Base-by-base conservation (phyloP, 176 grass and related monocot species). In the Alloteropsis semialata region DNA sequence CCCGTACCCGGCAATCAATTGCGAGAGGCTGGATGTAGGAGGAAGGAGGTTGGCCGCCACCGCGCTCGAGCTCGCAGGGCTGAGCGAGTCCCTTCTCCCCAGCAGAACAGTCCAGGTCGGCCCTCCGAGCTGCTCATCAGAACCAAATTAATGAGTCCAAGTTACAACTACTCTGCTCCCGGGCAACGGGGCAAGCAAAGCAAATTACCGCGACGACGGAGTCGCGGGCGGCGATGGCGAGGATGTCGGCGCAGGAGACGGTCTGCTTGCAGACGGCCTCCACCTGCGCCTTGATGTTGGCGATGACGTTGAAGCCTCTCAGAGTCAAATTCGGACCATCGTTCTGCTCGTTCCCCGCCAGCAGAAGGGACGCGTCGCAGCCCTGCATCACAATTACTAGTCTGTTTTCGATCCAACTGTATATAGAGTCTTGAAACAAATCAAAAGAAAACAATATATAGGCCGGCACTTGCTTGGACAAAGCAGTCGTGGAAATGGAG, bases 221-320 rank as follows among this genome's bases (percentile, higher is more conserved):
- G 75, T 95, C 93, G 0, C 93, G 90, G 56, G 93, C 90, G 2
- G 90, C 93, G 10, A 95, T 65, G 17, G 90, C 76, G 50, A 90
- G 78, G 78, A 95, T 92, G 82, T 95, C 90, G 19, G 93, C 93
- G 64, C 93, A 95, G 11, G 93, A 91, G 30, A 97, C 94, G 15
- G 91, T 91, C 83, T 91, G 86, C 5, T 11, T 13, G 73, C 88
- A 97, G 4, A 83, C 0, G 11, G 85, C 85, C 84, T 97, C 94
- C 0, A 97, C 86, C 66, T 88, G 88, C 59, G 88, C 24, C 73
- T 97, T 97, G 79, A 91, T 87, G 72, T 14, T 89, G 75, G 83
- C 89, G 46, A 93, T 3, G 14, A 97, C 91, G 24, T 9, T 37
- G 75, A 87, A 91, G 3, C 90, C 82, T 69, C 83, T 5, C 3